Conservation (phyloP, 1,284 basidiomycete genomes). For the Moesziomyces sp. region DNA sequence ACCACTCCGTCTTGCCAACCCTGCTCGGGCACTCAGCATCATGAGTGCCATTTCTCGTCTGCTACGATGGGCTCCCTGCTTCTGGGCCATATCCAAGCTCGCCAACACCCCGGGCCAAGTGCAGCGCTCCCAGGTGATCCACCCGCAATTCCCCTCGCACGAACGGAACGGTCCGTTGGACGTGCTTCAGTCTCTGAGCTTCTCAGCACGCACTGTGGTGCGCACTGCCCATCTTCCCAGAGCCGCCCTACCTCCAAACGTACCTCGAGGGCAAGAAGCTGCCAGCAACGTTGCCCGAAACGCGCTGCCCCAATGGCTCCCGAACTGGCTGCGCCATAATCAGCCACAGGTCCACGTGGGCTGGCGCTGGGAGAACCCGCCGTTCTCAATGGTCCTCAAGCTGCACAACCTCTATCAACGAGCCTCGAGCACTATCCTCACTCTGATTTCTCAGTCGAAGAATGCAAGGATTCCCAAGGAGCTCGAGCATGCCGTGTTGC, state of each 20-base stretch:
- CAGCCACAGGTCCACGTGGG: conserved; percentile 4
- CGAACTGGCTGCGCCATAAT: neutral
- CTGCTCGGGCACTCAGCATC: neutral
- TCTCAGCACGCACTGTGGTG: conserved; percentile 19
- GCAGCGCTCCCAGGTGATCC: conserved; percentile 13
- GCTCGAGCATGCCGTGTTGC: conserved; percentile 4
- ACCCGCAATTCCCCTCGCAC: conserved; percentile 6
- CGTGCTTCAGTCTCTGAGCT: conserved; percentile 22
- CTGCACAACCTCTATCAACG: neutral
- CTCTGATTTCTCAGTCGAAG: too few species aligned
- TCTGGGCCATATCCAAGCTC: conserved; percentile 26
- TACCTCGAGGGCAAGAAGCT: neutral
- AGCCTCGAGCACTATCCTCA: neutral
- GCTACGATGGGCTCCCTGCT: conserved; percentile 24
- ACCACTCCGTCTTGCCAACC: neutral
- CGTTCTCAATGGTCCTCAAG: conserved; percentile 2
- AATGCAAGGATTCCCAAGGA: conserved; percentile 1
- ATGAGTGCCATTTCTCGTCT: conserved; percentile 33
- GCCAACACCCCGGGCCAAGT: conserved; percentile 7
- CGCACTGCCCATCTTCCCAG: neutral
- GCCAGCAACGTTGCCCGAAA: too few species aligned
- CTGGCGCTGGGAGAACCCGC: conserved; percentile 26
- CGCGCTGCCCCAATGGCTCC: neutral
- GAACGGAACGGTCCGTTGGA: conserved; percentile 4
- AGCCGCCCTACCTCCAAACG: neutral